phyloP scores from a whole-genome alignment of 1,284 basidiomycete species.

The Phlebopus sp. region DNA sequence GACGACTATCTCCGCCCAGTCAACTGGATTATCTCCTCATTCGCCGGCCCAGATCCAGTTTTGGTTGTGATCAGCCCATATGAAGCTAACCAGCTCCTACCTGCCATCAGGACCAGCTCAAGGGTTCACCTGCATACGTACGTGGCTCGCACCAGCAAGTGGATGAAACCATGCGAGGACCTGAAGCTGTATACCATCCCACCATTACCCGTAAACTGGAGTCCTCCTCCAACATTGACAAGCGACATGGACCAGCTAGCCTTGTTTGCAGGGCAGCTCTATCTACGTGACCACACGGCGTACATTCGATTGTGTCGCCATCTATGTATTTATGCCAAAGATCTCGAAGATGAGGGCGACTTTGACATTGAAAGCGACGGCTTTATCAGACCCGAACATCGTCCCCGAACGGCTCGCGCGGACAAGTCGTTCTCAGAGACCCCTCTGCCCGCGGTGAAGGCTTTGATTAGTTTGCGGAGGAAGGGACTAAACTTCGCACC shows the following conservation, averaged over 20 bases:
- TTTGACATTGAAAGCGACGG: constrained; percentile 8
- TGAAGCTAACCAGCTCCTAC: constrained; percentile 31
- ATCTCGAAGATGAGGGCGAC: not conserved
- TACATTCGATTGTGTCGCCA: constrained; percentile 22
- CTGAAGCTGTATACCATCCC: constrained; percentile 37
- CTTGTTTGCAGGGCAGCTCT: constrained; percentile 33
- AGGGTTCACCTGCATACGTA: constrained; percentile 27
- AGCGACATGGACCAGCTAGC: constrained; percentile 15
- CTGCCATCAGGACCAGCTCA: constrained; percentile 19
- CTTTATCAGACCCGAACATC: constrained; percentile 9
- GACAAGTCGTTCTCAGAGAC: no score
- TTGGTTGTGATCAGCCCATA: constrained; percentile 29
- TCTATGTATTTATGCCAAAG: constrained; percentile 18
- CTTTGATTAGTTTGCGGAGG: no score
- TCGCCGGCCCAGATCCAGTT: not conserved
- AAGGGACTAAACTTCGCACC: no score
- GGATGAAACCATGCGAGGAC: constrained; percentile 40
- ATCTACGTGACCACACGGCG: constrained; percentile 17
- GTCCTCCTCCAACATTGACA: no score
- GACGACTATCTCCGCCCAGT: constrained; percentile 24
- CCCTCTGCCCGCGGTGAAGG: no score
- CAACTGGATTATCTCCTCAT: constrained; percentile 23
- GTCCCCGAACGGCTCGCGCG: not conserved
- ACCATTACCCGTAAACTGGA: constrained; percentile 4
- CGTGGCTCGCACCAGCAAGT: constrained; percentile 30